These are phyloP conservation scores for Firmiana major DNA, from an alignment of 345 rosid species.

Conservation along the genomic window DNA sequence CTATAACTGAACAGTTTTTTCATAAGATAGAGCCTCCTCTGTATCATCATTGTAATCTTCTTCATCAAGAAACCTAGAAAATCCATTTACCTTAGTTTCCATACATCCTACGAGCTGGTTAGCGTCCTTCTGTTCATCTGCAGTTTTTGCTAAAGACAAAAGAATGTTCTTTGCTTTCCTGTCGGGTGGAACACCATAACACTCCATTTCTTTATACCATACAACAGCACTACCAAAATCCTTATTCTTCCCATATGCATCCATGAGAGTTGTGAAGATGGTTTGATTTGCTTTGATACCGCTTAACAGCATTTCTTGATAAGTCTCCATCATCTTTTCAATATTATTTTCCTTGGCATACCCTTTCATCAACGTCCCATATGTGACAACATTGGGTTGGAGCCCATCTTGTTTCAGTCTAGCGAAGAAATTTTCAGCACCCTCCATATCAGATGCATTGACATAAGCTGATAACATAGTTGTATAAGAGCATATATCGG, in stretches of 20 bases:
- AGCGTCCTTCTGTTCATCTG: conserved; percentile 65
- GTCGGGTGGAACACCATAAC: conserved; percentile 61
- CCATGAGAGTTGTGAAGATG: conserved; percentile 81
- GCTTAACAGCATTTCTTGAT: conserved; percentile 55
- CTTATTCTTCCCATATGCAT: conserved; percentile 70
- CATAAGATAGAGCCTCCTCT: neutral
- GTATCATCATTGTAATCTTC: conserved; percentile 29
- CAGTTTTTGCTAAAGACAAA: conserved; percentile 67
- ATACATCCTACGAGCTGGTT: conserved; percentile 45
- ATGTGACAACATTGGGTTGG: conserved; percentile 66
- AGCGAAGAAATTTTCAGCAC: conserved; percentile 81
- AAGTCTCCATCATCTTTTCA: conserved; percentile 62
- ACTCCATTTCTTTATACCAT: conserved; percentile 90
- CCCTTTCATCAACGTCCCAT: conserved; percentile 83
- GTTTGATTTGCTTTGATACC: conserved; percentile 79
- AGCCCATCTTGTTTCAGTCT: conserved; percentile 71
- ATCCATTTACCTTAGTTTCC: conserved; percentile 26
- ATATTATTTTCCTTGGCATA: conserved; percentile 66
- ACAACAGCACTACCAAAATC: conserved; percentile 77
- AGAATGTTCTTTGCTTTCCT: conserved; percentile 87
- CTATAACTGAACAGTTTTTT: neutral
- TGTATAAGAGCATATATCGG: conserved; percentile 86
- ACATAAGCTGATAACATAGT: conserved; percentile 94
- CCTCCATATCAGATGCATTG: conserved; percentile 88
- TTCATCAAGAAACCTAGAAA: conserved; percentile 22